Evolutionary conservation across 768 basidiomycete genomes (phyloP).

Genomic region (Psilocybe azurescens): DNA sequence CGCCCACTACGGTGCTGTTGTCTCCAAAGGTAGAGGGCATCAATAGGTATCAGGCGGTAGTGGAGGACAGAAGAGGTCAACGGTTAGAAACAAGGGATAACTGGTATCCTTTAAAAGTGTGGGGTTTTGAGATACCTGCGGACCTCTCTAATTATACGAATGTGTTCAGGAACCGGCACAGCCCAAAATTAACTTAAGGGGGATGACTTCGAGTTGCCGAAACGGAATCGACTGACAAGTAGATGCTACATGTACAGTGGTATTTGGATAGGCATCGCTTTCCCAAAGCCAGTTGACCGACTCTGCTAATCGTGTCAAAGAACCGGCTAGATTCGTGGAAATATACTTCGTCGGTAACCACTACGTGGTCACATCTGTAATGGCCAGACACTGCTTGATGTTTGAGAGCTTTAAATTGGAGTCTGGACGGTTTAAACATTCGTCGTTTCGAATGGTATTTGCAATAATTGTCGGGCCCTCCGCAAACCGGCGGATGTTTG

Average conservation of each 20-base stretch:
- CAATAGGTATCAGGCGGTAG: background rate
- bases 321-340: background rate
- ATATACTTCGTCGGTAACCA: background rate
- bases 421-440: too few relatives aligned
- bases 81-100: background rate
- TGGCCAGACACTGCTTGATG: too few relatives aligned
- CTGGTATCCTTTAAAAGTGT: background rate
- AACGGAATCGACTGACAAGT: background rate
- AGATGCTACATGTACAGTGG: background rate
- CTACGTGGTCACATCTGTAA: background rate
- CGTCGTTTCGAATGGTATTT: too few relatives aligned
- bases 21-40: constrained; percentile 48
- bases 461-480: too few relatives aligned
- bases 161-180: background rate
- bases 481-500: too few relatives aligned
- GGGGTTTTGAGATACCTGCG: background rate
- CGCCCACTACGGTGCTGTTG: constrained; percentile 50
- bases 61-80: background rate
- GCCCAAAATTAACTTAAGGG: background rate
- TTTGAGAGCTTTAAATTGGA: too few relatives aligned
- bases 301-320: background rate
- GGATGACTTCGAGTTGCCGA: background rate
- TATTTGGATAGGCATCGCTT: background rate
- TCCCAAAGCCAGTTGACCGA: background rate
- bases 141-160: constrained; percentile 9